Conservation (phyloP, 768 basidiomycete genomes). For the Leccinum imitatum region DNA sequence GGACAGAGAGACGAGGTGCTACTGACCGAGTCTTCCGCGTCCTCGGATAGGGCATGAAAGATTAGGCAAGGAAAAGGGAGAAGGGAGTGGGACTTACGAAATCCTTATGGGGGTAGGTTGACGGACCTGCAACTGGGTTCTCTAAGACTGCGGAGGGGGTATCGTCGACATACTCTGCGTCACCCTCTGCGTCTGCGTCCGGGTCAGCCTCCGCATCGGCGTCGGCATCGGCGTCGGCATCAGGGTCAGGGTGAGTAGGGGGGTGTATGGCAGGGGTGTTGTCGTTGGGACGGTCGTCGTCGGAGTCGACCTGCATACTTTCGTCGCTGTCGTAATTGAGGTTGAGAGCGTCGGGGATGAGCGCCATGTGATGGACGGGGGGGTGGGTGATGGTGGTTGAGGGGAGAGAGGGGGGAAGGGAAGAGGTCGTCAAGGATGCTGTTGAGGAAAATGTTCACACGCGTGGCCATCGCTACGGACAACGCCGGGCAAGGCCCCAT, state of each 20-base stretch:
- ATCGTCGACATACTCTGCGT: slow-evolving; percentile 41
- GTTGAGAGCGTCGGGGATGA: slow-evolving; percentile 45
- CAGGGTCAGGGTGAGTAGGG: slow-evolving; percentile 23
- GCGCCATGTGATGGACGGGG: slow-evolving; percentile 34
- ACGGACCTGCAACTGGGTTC: slow-evolving; percentile 39
- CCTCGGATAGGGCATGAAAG: slow-evolving; percentile 15
- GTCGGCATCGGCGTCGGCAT: slow-evolving; percentile 47
- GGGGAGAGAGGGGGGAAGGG: slow-evolving; percentile 35
- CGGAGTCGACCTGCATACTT: slow-evolving; percentile 74
- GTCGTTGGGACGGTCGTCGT: slow-evolving; percentile 36
- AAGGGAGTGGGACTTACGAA: slow-evolving; percentile 48
- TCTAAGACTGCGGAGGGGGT: slow-evolving; percentile 36
- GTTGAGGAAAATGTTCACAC: slow-evolving; percentile 42
- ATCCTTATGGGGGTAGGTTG: slow-evolving; percentile 50
- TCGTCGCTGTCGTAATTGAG: slow-evolving; percentile 53
- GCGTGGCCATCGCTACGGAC: slow-evolving; percentile 43
- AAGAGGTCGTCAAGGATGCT: slow-evolving; percentile 42
- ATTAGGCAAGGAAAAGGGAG: slow-evolving; percentile 4
- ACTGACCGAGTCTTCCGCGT: slow-evolving; percentile 34
- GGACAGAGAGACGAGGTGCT: slow-evolving; percentile 12
- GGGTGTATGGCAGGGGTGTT: slow-evolving; percentile 18
- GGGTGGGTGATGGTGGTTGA: slow-evolving; percentile 33
- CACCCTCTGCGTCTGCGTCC: slow-evolving; percentile 42
- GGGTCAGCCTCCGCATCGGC: slow-evolving; percentile 60
- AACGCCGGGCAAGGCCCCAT: slow-evolving; percentile 44